Evolutionary conservation across 139 green algal species (phyloP).

Genomic region (Coccomyxa sp.): DNA sequence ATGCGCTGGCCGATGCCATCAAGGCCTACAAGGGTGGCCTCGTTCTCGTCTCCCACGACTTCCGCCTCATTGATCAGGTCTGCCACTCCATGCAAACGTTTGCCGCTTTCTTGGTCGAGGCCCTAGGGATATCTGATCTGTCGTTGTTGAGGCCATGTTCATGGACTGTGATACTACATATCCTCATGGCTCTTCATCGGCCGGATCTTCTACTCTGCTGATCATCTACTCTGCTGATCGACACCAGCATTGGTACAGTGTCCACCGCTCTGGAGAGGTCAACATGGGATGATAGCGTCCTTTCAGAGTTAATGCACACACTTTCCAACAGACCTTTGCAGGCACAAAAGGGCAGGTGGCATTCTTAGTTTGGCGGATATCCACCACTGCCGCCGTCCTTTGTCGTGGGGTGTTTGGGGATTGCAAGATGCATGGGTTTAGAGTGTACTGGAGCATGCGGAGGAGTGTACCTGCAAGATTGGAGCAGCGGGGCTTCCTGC

Average conservation of each 20-base stretch:
- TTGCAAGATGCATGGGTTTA: not conserved
- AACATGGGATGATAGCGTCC: too few relatives aligned
- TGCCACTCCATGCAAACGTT: not conserved
- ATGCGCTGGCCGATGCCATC: constrained; percentile 88
- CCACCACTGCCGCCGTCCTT: not conserved
- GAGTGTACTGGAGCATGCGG: not conserved
- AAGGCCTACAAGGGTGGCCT: constrained; percentile 46
- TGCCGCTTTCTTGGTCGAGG: not conserved
- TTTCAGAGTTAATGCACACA: too few relatives aligned
- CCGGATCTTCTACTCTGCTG: not conserved
- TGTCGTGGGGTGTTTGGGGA: not conserved
- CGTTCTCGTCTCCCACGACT: constrained; percentile 32
- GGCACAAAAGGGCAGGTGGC: too few relatives aligned
- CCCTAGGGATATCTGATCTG: constrained; percentile 56
- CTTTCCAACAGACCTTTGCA: too few relatives aligned
- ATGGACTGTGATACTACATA: not conserved
- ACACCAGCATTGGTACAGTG: not conserved
- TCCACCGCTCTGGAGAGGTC: too few relatives aligned
- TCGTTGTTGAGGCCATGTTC: too few relatives aligned
- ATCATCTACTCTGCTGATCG: not conserved
- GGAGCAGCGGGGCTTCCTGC: not conserved
- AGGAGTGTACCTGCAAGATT: not conserved
- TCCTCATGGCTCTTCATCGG: not conserved
- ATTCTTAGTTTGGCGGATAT: too few relatives aligned
- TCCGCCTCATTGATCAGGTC: constrained; percentile 37